Evolutionary conservation across 2,329 filamentous ascomycete species (phyloP), one percentile per base, ranked within the genome.

Genomic region (Xylariaceae sp.): DNA sequence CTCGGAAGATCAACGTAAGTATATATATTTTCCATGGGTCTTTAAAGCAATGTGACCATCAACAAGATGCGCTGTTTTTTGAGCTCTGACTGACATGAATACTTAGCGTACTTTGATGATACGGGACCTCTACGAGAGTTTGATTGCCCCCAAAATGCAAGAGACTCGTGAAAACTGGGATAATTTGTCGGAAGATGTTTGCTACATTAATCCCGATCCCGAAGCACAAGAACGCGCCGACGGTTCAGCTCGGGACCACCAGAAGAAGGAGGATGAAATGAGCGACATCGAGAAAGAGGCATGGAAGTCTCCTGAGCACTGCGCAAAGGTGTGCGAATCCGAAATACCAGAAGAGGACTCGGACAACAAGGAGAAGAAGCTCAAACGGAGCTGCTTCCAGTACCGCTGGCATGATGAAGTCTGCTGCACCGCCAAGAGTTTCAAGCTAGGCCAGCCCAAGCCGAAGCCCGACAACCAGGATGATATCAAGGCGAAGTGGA

Each of bases 161-260:
- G 65, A 72, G 3, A 67, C 69, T 44, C 75, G 78, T 13, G 73
- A 78, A 7, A 73, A 81, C 53, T 84, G 81, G 81, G 77, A 83
- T 67, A 83, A 84, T 64, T 65, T 78, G 3, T 78, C 80, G 3
- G 75, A 81, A 30, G 78, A 80, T 52, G 71, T 72, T 9, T 78
- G 76, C 64, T 81, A 79, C 63, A 70, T 76, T 59, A 76, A 71
- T 51, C 74, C 73, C 11, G 74, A 75, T 35, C 69, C 73, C 3
- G 69, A 66, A 1, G 72, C 71, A 1, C 75, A 77, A 62, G 64
- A 64, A 17, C 68, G 68, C 30, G 72, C 72, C 1, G 69, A 72
- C 3, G 70, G 69, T 1, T 62, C 68, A 48, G 68, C 67, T 35
- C 73, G 69, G 39, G 68, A 68, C 6, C 72, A 74, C 6, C 74